phyloP scores from a whole-genome alignment of 78 protist genomes.

The Creolimax fragrantissima region DNA sequence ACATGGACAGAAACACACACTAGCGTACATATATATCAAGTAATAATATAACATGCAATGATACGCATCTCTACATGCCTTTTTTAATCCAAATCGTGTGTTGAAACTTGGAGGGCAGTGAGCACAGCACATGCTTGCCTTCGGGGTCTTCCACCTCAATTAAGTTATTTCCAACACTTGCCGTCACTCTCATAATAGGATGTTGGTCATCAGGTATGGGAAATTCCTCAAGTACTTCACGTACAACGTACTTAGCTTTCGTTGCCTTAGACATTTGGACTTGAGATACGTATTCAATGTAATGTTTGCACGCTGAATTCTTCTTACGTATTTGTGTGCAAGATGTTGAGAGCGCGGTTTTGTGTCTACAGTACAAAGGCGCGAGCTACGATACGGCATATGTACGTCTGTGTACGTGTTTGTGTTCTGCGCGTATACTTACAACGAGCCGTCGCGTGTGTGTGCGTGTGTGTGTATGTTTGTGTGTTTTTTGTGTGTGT shows the following conservation, averaged over 20 bases:
- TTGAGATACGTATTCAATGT: too few species aligned
- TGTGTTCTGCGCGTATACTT: conserved; percentile 1
- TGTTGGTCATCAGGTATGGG: background rate
- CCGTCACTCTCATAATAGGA: background rate
- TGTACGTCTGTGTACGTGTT: background rate
- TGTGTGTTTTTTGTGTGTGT: background rate
- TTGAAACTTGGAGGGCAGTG: background rate
- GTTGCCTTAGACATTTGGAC: background rate
- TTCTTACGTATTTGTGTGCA: too few species aligned
- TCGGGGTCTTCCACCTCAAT: background rate
- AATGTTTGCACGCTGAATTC: too few species aligned
- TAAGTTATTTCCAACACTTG: background rate
- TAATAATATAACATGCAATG: too few species aligned
- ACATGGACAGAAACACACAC: too few species aligned
- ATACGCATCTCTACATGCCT: too few species aligned
- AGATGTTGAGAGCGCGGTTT: too few species aligned
- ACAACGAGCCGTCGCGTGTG: background rate
- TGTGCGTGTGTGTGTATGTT: background rate
- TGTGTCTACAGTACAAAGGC: too few species aligned
- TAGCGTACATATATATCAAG: background rate
- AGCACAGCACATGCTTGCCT: background rate
- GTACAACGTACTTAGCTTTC: background rate
- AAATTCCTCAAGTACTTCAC: background rate
- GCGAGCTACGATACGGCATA: too few species aligned
- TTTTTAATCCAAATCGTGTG: background rate